phyloP scores from a whole-genome alignment of 495 filamentous ascomycete genomes.

The Aspergillus carlsbadensis region DNA sequence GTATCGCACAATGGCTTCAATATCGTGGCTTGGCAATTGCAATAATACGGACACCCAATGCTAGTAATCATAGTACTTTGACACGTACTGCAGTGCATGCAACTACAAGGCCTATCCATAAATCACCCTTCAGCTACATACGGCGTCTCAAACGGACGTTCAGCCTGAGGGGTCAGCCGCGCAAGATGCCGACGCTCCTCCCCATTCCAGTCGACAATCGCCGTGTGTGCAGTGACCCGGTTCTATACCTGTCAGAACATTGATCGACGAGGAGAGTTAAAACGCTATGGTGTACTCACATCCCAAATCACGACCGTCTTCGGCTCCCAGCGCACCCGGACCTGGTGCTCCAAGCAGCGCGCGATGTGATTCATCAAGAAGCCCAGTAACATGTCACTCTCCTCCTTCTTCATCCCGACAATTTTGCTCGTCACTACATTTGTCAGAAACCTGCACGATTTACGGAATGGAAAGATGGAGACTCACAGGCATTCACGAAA shows the following conservation, averaged over 20 bases:
- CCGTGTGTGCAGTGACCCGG: background rate
- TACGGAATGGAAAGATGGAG: background rate
- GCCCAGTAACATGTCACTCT: background rate
- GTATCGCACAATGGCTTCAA: too few relatives aligned
- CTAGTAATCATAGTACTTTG: too few relatives aligned
- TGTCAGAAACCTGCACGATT: background rate
- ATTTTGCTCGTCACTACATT: background rate
- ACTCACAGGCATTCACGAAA: background rate
- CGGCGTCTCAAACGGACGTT: background rate
- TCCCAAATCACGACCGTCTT: conserved; percentile 3
- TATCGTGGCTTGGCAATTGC: too few relatives aligned
- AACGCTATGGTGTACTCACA: background rate
- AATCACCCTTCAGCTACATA: too few relatives aligned
- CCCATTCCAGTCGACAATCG: background rate
- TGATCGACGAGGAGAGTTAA: background rate
- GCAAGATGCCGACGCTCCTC: background rate
- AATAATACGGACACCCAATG: too few relatives aligned
- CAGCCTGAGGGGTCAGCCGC: background rate
- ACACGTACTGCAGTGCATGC: too few relatives aligned
- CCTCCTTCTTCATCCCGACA: conserved; percentile 1
- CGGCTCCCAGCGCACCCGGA: background rate
- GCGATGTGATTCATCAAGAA: conserved; percentile 6
- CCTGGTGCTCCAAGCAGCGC: background rate
- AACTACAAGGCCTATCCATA: too few relatives aligned
- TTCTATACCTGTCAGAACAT: background rate